Evolutionary conservation across 1,284 basidiomycete species (phyloP).

Genomic region (Ustilago xerochloae): DNA sequence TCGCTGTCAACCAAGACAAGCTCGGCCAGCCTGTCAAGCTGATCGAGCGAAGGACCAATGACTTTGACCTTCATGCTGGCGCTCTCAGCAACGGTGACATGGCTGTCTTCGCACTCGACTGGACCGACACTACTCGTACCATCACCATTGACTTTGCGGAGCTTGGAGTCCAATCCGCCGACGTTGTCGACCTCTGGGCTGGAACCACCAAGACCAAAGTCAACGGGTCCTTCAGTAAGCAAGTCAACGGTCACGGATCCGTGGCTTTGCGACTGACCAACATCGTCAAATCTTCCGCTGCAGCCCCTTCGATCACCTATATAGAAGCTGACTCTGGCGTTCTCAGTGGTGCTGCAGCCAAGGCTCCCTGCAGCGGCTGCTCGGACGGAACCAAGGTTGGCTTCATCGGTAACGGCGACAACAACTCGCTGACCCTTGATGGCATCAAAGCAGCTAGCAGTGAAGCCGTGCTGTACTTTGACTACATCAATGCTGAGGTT

Average conservation of each 20-base stretch:
- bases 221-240: slow-evolving; percentile 19
- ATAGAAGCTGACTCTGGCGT: slow-evolving; percentile 24
- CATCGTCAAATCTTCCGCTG: slow-evolving; percentile 10
- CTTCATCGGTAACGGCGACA: slow-evolving; percentile 19
- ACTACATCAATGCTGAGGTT: slow-evolving; percentile 53
- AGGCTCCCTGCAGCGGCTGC: slow-evolving; percentile 36
- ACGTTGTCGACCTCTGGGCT: slow-evolving; percentile 38
- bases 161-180: slow-evolving; percentile 31
- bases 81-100: slow-evolving; percentile 41
- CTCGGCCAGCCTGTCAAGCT: slow-evolving; percentile 54
- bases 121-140: slow-evolving; percentile 22
- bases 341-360: slow-evolving; percentile 14
- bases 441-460: slow-evolving; percentile 18
- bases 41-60: slow-evolving; percentile 37
- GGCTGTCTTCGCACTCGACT: slow-evolving; percentile 46
- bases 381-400: slow-evolving; percentile 37
- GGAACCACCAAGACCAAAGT: slow-evolving; percentile 9
- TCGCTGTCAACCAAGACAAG: slow-evolving; percentile 57
- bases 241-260: slow-evolving; percentile 41
- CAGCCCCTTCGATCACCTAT: slow-evolving; percentile 21
- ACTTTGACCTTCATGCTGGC: slow-evolving; percentile 44
- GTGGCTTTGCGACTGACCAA: slow-evolving; percentile 40
- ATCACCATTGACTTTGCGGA: slow-evolving; percentile 42
- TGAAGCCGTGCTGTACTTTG: slow-evolving; percentile 38
- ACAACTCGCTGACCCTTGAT: slow-evolving; percentile 31